phyloP scores from a whole-genome alignment of 768 basidiomycete species.

The Daedaleopsis sinensis region DNA sequence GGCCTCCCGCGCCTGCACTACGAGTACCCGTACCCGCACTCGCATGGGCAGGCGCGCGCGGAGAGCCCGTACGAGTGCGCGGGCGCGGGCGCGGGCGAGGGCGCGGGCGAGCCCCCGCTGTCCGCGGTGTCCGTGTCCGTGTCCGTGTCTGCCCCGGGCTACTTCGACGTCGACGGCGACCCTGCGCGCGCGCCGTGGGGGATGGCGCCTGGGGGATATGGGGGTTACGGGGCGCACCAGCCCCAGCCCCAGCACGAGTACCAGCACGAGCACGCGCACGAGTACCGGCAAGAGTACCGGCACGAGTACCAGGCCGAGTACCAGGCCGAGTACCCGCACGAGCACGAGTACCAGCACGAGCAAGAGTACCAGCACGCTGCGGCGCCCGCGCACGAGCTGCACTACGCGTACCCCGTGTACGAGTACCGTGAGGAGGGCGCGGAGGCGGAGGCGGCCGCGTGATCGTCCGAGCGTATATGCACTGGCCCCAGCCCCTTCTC shows the following conservation, averaged over 20 bases:
- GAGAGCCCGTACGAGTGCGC: constrained; percentile 9
- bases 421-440: not conserved
- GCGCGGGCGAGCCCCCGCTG: constrained; percentile 2
- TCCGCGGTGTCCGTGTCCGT: no score
- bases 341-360: no score
- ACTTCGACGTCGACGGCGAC: constrained; percentile 7
- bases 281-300: no score
- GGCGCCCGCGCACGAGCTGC: constrained; percentile 10
- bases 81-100: constrained; percentile 8
- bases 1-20: constrained; percentile 14
- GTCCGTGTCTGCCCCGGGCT: constrained; percentile 5
- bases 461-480: not conserved
- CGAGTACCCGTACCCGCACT: constrained; percentile 15
- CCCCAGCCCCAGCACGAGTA: no score
- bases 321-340: no score
- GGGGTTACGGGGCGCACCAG: no score
- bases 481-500: not conserved
- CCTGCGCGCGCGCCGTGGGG: no score
- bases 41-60: not conserved
- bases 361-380: not conserved
- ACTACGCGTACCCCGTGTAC: not conserved
- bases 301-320: no score
- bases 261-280: no score
- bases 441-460: not conserved
- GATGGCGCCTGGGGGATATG: no score